Base-by-base conservation (phyloP, 2,329 filamentous ascomycete species). In the Amauroascus verrucosus region DNA sequence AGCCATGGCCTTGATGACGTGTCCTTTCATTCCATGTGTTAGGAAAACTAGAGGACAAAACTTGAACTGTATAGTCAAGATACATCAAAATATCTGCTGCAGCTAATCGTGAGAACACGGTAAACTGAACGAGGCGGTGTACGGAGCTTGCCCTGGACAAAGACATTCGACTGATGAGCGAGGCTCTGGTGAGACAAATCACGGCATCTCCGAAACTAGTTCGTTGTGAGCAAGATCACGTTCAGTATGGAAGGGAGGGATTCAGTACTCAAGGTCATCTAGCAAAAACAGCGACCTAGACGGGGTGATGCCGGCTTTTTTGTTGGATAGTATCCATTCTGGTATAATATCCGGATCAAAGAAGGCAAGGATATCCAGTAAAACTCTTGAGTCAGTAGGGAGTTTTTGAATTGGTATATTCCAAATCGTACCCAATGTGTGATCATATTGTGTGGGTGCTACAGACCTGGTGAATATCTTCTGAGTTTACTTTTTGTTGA, bases 281-380 rank as follows among this genome's bases (percentile, higher is more conserved):
- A 50, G 35, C 26, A 54, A 22, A 50, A 50, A 44, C 18, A 26
- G 30, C 43, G 50, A 22, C n/a, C 6, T 3, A 44, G 45, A n/a
- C 13, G 50, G 32, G 8, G 49, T 14, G 22, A 56, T 49, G 11
- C 40, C 28, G n/a, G 33, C n/a, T 20, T 45, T 43, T 45, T n/a
- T 28, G 0, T 57, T 72, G 52, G 57, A 37, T 47, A 55, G 16
- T 51, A 55, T 5, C 18, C 7, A 22, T 18, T 55, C 53, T 41
- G 41, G 41, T n/a, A 55, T 48, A 11, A 22, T 3, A 26, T 48
- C 53, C 13, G 41, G 48, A 16, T 55, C 28, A 28, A 55, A 52
- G 38, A 55, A 52, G 30, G 40, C 32, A 26, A 55, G 48, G 9
- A 55, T 14, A 14, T 35, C 22, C n/a, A 47, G 35, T 33, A 55